These are phyloP conservation scores for Anethum foeniculum DNA, from an alignment of 140 eudicot genomes.

Conservation along the genomic window DNA sequence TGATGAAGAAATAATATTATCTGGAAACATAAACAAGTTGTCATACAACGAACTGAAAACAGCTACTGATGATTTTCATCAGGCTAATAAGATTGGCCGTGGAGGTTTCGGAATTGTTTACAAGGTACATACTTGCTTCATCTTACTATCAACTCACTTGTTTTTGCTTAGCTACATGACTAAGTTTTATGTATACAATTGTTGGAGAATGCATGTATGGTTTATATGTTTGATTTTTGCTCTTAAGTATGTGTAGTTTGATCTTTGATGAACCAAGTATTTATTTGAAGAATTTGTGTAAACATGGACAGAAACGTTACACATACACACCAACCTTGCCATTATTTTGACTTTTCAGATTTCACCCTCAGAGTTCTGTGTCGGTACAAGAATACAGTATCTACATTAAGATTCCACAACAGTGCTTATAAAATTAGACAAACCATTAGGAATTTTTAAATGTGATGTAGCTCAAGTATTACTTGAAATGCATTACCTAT, in stretches of 20 bases:
- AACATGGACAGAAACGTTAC: not conserved
- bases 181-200: no score
- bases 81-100: constrained; percentile 69
- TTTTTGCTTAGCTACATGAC: not conserved
- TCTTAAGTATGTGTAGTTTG: not conserved
- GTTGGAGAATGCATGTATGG: not conserved
- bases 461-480: not conserved
- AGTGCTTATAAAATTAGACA: not conserved
- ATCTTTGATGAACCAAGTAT: not conserved
- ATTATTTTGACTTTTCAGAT: no score
- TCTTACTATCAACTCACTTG: not conserved
- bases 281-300: not conserved
- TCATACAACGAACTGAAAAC: constrained; percentile 48
- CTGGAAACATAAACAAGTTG: constrained; percentile 41
- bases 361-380: not conserved
- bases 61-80: constrained; percentile 66
- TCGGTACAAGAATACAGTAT: no score
- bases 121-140: constrained; percentile 43
- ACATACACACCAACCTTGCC: not conserved
- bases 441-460: not conserved
- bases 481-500: not conserved
- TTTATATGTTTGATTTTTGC: not conserved
- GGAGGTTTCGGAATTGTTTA: constrained; percentile 96
- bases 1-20: constrained; percentile 8
- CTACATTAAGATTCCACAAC: not conserved